Evolutionary conservation across 768 basidiomycete genomes (phyloP).

Genomic region (Pholiota conissans): DNA sequence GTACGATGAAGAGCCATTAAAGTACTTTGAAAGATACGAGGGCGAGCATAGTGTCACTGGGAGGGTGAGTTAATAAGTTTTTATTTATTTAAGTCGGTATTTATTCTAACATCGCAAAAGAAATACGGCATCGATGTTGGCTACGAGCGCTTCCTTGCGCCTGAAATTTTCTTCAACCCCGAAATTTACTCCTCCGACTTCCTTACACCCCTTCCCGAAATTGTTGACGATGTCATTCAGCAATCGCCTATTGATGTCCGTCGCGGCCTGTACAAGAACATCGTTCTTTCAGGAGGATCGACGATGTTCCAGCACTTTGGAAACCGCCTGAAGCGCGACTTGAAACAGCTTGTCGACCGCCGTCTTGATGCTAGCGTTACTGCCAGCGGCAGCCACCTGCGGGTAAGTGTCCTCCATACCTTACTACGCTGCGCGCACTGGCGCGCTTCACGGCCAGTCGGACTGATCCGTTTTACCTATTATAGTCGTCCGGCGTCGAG

Average conservation of each 20-base stretch:
- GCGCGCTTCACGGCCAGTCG: not conserved
- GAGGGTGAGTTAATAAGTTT: constrained; percentile 51
- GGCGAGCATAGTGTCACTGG: constrained; percentile 93
- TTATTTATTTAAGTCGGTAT: not conserved
- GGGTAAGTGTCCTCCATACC: constrained; percentile 45
- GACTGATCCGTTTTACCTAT: constrained; percentile 9
- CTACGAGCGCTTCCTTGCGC: constrained; percentile 98
- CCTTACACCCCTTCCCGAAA: constrained; percentile 92
- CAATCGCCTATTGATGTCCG: constrained; percentile 96
- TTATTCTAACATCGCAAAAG: constrained; percentile 34
- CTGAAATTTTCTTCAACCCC: constrained; percentile 99
- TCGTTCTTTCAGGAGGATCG: constrained; percentile 94
- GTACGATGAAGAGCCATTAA: constrained; percentile 94
- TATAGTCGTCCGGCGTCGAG: constrained; percentile 91
- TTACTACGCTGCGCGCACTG: constrained; percentile 1
- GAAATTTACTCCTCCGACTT: constrained; percentile 98
- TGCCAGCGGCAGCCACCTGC: constrained; percentile 72
- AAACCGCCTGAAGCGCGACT: constrained; percentile 92
- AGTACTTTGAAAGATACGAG: constrained; percentile 91
- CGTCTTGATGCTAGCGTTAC: constrained; percentile 77
- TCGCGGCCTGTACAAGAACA: constrained; percentile 98
- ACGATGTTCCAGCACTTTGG: constrained; percentile 99
- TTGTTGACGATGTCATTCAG: constrained; percentile 96
- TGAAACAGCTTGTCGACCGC: constrained; percentile 92
- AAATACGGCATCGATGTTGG: constrained; percentile 95